phyloP scores from a whole-genome alignment of 2,329 filamentous ascomycete genomes.

The Epichloe uncinata region DNA sequence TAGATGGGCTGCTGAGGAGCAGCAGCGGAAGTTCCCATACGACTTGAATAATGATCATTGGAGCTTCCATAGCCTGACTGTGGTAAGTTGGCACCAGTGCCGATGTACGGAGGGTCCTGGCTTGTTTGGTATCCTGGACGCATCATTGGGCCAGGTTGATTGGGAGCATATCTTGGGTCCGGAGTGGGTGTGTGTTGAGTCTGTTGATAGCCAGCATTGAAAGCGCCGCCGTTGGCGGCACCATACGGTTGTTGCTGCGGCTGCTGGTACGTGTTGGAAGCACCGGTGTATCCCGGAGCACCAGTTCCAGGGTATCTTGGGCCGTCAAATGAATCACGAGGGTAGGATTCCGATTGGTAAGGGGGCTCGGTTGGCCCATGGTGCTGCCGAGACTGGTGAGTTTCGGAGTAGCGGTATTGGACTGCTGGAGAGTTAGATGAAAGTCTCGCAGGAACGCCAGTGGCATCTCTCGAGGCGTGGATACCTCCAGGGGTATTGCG shows the following conservation, averaged over 20 bases:
- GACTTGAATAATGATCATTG: conserved; percentile 20
- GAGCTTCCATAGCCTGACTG: conserved; percentile 12
- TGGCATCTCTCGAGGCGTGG: conserved; percentile 36
- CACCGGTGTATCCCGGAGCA: conserved; percentile 34
- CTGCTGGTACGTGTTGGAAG: conserved; percentile 21
- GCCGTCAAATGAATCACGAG: conserved; percentile 29
- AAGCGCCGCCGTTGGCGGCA: conserved; percentile 18
- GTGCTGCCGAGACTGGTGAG: conserved; percentile 33
- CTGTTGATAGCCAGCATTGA: conserved; percentile 18
- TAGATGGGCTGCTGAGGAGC: conserved; percentile 20
- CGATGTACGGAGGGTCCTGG: conserved; percentile 22
- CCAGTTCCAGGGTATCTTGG: conserved; percentile 39
- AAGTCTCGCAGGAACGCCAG: conserved; percentile 33
- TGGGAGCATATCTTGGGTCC: conserved; percentile 21
- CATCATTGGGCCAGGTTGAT: conserved; percentile 17
- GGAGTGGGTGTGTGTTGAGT: conserved; percentile 20
- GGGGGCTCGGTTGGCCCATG: conserved; percentile 31
- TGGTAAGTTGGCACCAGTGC: conserved; percentile 23
- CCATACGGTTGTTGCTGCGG: conserved; percentile 14
- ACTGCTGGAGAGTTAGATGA: conserved; percentile 47
- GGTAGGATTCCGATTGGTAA: conserved; percentile 22
- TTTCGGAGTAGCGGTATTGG: conserved; percentile 44
- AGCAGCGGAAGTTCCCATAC: conserved; percentile 17
- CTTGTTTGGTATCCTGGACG: conserved; percentile 17
- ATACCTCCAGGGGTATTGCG: conserved; percentile 45